Base-by-base conservation (phyloP, 345 rosid genomes). In the Barbarea vulgaris region DNA sequence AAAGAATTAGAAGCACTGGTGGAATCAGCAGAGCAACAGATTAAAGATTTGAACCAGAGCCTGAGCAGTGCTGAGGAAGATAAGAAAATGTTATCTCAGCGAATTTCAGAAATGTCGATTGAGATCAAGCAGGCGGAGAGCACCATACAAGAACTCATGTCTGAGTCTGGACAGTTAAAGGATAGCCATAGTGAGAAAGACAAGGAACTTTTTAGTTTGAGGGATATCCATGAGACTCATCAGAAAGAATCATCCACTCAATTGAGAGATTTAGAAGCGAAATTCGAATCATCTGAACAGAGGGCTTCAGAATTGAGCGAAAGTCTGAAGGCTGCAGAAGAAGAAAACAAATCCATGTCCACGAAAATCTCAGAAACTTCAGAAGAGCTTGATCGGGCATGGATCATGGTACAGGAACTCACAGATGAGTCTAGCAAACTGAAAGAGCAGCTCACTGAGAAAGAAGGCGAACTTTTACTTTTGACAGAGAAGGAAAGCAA, bases 171-270 rank as follows among this genome's bases (percentile, higher is more conserved):
- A 61, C 79, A 69, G 61, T 44, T 85, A 21, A 86, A 72, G 83
- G 88, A 82, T 65, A 92, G 77, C 72, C 93, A 88, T 71, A 81
- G 78, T 74, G 95, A 77, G 67, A 93, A 80, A 72, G 95, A 88
- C 31, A 83, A 78, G 74, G 97, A 86, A 50, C 41, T 86, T 64
- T 80, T 78, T 14, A 72, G 82, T 46, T 80, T 86, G 53, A 69
- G 71, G 80, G 81, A 84, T 72, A 83, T 75, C 67, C 84, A 85
- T 44, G 86, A 87, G 88, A 81, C 70, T 63, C 87, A 76, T 74
- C 81, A 80, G 61, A 81, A 71, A 69, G 86, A 87, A 65, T 79
- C 87, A 36, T 86, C 90, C 54, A 80, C 79, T 70, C 64, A 37
- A 24, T 27, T 80, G 39, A 77, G 44, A 27, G 71, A 66, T 28